phyloP scores from a whole-genome alignment of 148 eudicot genomes.

The Arbutus unedo region DNA sequence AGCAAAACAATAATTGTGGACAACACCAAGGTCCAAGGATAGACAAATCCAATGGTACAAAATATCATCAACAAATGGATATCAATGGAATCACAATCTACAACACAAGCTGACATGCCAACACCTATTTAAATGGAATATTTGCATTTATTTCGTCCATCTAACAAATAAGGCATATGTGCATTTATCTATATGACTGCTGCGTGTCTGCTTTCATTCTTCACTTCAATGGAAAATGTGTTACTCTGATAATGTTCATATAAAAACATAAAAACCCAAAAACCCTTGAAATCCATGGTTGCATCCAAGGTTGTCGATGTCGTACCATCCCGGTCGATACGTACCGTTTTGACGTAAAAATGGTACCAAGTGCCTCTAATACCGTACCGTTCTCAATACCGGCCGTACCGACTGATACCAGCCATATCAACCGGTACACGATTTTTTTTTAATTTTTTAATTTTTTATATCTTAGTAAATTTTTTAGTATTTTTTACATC shows the following conservation, averaged over 20 bases:
- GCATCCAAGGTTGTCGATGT: no score
- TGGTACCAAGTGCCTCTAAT: no score
- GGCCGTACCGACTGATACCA: no score
- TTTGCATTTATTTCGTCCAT: conserved; percentile 6
- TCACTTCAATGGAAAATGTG: background rate
- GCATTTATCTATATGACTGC: background rate
- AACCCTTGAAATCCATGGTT: background rate
- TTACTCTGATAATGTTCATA: background rate
- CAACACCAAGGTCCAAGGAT: background rate
- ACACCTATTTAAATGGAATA: background rate
- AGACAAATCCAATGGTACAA: background rate
- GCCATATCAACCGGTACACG: no score
- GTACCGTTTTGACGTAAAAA: no score
- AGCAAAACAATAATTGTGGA: background rate
- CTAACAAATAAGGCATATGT: background rate
- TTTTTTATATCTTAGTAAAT: no score
- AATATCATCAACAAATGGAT: background rate
- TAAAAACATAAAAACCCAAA: background rate
- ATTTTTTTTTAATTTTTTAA: no score
- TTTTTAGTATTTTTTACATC: no score
- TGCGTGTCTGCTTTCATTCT: background rate
- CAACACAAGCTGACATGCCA: background rate
- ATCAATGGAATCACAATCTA: background rate
- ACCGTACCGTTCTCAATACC: no score
- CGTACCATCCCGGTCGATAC: no score